Evolutionary conservation across 768 basidiomycete genomes (phyloP).

Genomic region (Megacollybia marginata): DNA sequence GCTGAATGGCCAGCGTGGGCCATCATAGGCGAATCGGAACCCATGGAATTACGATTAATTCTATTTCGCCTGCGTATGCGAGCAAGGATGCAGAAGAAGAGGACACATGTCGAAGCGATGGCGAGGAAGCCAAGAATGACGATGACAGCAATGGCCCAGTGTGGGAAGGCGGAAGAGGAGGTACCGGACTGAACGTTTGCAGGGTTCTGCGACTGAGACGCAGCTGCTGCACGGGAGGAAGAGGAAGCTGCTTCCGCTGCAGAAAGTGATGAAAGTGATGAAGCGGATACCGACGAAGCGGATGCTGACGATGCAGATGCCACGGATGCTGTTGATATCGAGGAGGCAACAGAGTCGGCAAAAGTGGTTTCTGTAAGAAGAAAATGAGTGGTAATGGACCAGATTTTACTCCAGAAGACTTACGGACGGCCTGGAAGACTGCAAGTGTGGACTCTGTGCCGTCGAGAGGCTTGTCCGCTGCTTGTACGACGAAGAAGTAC

Average conservation of each 20-base stretch:
- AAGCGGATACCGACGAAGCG: conserved; percentile 19
- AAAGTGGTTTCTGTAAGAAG: conserved; percentile 59
- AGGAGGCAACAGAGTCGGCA: conserved; percentile 56
- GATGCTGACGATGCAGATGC: conserved; percentile 41
- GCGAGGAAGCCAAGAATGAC: conserved; percentile 82
- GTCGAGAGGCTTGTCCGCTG: conserved; percentile 44
- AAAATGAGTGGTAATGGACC: conserved; percentile 8
- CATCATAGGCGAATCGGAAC: conserved; percentile 81
- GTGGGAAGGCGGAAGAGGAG: conserved; percentile 50
- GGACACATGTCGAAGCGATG: conserved; percentile 58
- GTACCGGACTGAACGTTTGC: conserved; percentile 40
- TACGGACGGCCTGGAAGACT: conserved; percentile 76
- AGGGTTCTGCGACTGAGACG: conserved; percentile 9
- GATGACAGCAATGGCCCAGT: conserved; percentile 90
- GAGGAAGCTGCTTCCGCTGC: conserved; percentile 10
- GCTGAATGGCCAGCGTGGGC: conserved; percentile 43
- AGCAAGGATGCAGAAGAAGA: conserved; percentile 68
- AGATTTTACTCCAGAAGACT: conserved; percentile 28
- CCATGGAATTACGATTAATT: conserved; percentile 67
- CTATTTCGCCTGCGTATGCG: conserved; percentile 50
- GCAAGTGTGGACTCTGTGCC: conserved; percentile 58
- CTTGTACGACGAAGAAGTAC: conserved; percentile 75
- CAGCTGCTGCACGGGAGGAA: conserved; percentile 6
- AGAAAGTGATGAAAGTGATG: neutral
- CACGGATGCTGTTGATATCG: conserved; percentile 37